Evolutionary conservation across 1,284 basidiomycete genomes (phyloP).

Genomic region (Ustilago curta): DNA sequence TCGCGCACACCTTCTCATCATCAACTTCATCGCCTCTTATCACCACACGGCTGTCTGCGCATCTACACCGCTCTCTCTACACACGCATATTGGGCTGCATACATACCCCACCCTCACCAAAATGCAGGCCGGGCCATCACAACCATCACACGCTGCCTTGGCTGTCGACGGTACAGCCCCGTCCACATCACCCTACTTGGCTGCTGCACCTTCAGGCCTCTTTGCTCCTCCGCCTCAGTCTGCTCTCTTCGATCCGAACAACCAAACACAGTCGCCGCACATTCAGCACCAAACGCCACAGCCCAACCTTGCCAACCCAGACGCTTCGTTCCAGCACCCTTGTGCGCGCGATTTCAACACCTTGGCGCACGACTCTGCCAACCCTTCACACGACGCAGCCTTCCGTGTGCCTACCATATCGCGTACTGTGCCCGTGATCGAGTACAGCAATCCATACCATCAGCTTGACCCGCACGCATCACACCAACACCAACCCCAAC

Average conservation of each 20-base stretch:
- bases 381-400: slow-evolving; percentile 21
- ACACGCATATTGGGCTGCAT: slow-evolving; percentile 1
- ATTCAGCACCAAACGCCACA: slow-evolving; percentile 27
- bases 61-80: not conserved
- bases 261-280: slow-evolving; percentile 27
- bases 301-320: slow-evolving; percentile 13
- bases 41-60: slow-evolving; percentile 17
- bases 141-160: slow-evolving; percentile 19
- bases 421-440: slow-evolving; percentile 21
- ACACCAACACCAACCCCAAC: slow-evolving; percentile 21
- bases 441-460: slow-evolving; percentile 39
- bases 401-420: slow-evolving; percentile 34
- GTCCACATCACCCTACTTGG: slow-evolving; percentile 35
- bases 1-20: not conserved
- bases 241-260: slow-evolving; percentile 20
- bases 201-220: slow-evolving; percentile 31
- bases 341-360: slow-evolving; percentile 18
- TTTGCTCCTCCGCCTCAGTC: slow-evolving; percentile 25
- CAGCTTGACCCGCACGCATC: slow-evolving; percentile 27
- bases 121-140: slow-evolving; percentile 41
- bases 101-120: slow-evolving; percentile 4
- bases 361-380: slow-evolving; percentile 22
- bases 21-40: slow-evolving; percentile 10
- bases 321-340: slow-evolving; percentile 29
- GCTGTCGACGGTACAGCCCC: slow-evolving; percentile 10